Evolutionary conservation across 192 early-diverging fungal species (phyloP), one percentile per base, ranked within the genome.

Genomic region (Entomortierella parvispora): DNA sequence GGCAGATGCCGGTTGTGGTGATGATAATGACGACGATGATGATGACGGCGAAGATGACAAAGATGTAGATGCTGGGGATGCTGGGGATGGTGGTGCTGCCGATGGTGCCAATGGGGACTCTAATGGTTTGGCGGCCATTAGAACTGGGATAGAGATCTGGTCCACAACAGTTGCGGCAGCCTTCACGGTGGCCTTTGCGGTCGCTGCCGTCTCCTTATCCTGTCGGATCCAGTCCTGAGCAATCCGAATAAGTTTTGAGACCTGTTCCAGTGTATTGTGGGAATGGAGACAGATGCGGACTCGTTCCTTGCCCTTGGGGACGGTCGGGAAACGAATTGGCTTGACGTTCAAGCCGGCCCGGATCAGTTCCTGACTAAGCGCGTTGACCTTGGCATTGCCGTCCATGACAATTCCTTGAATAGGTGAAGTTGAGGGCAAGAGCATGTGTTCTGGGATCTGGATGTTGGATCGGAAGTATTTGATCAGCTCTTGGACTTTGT

Each of bases 261-360:
- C 83, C 60, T 95, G 85, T 1, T 82, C 80, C 2, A 60, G 22
- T 0, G 92, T 91, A 63, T 95, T 95, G 56, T 93, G 83, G 12
- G 84, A 84, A 80, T 95, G 94, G 17, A 95, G 55, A 70, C 94
- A 95, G n/a, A 95, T 90, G 3, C 94, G 82, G n/a, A 95, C 83
- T 5, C 94, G 85, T 62, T 95, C 94, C 32, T 83, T 82, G 0
- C 94, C 94, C 45, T 81, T 83, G 2, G 93, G 90, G 0, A 95
- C 94, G 9, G 93, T 94, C 5, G 94, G 94, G 5, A 88, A 91
- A 3, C 90, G 77, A 45, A 95, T 94, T 0, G 94, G 90, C 22
- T 90, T 86, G 14, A 93, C 92, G 75, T 89, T 93, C 26, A 90
- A 87, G 0, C 90, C 84, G 2, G 71, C 71, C 12, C 69, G 50